Base-by-base conservation (phyloP, 2,329 filamentous ascomycete genomes). In the Pseudogymnoascus sp. region DNA sequence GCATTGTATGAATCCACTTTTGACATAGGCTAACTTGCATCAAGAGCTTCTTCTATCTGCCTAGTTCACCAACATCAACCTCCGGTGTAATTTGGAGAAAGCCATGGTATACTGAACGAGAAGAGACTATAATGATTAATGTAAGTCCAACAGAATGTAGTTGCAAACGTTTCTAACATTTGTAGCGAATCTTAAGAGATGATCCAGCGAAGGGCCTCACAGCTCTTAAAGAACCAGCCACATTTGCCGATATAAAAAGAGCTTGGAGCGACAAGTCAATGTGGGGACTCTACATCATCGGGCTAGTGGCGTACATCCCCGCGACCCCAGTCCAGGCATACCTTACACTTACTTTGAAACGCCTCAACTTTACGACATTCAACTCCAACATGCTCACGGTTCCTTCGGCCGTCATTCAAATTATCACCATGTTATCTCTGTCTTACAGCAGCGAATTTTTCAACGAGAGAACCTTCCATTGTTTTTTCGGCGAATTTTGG, bases 51-150 rank as follows among this genome's bases (percentile, higher is more conserved):
- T 75, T 85, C 54, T 86, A 85, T 70, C 80, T 88, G 61, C 84
- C 85, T 0, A 73, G 78, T 25, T 88, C 85, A 0, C 87, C 88
- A 0, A 86, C 85, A 0, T 79, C 85, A 58, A 91, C 88, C 3
- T 82, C 79, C 8, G 79, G 81, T 18, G 72, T 78, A 47, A 79
- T 90, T 64, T 84, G 82, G 50, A 81, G 83, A 2, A 84, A 83
- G 41, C 69, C 86, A 4, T 87, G 86, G 86, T 88, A 87, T 70
- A 82, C 75, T 2, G 86, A 88, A 68, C 77, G 77, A 1, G 84
- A 90, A 68, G 86, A 89, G 67, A 81, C 83, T 61, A 88, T 89
- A 67, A 84, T 89, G 80, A 80, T 87, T 16, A 89, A 88, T 68
- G 67, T 71, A 47, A 61, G 67, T 43, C 16, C 2, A 2, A 9